phyloP scores from a whole-genome alignment of 108 stramenopile genomes.

The Mediolabrus comicus region DNA sequence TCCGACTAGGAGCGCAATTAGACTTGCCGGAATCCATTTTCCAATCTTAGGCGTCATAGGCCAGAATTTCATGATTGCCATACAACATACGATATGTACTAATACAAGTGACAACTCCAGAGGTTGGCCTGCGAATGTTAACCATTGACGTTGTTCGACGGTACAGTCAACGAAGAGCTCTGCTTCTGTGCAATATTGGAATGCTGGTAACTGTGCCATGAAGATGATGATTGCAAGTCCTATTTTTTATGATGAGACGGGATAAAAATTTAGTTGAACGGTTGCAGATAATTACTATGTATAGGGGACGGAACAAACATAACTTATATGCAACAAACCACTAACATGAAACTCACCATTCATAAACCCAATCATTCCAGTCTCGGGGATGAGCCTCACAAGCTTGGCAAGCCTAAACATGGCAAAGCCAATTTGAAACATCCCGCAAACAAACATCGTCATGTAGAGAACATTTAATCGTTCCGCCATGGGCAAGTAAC shows the following conservation, averaged over 20 bases:
- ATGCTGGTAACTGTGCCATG: conserved; percentile 55
- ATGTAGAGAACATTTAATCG: conserved; percentile 54
- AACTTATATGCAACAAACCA: too few species aligned
- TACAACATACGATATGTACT: conserved; percentile 39
- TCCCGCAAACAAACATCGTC: conserved; percentile 56
- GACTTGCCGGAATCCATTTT: conserved; percentile 45
- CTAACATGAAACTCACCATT: conserved; percentile 33
- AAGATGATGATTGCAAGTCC: conserved; percentile 56
- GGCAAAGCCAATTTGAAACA: conserved; percentile 51
- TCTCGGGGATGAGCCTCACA: conserved; percentile 60
- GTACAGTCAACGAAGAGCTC: conserved; percentile 53
- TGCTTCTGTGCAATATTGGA: conserved; percentile 41
- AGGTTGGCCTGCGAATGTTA: conserved; percentile 40
- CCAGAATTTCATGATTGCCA: conserved; percentile 56
- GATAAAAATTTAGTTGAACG: background rate
- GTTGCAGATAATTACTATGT: too few species aligned
- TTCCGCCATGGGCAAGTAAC: conserved; percentile 31
- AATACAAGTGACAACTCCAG: conserved; percentile 22
- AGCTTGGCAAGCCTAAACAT: conserved; percentile 49
- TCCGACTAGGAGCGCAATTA: conserved; percentile 52
- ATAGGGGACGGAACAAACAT: too few species aligned
- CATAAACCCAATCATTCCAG: conserved; percentile 63
- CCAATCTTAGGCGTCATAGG: conserved; percentile 41
- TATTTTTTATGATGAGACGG: background rate
- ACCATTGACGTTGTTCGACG: conserved; percentile 45